Evolutionary conservation across 2,329 filamentous ascomycete species (phyloP), one percentile per base, ranked within the genome.

Genomic region (Cordyceps javanica): DNA sequence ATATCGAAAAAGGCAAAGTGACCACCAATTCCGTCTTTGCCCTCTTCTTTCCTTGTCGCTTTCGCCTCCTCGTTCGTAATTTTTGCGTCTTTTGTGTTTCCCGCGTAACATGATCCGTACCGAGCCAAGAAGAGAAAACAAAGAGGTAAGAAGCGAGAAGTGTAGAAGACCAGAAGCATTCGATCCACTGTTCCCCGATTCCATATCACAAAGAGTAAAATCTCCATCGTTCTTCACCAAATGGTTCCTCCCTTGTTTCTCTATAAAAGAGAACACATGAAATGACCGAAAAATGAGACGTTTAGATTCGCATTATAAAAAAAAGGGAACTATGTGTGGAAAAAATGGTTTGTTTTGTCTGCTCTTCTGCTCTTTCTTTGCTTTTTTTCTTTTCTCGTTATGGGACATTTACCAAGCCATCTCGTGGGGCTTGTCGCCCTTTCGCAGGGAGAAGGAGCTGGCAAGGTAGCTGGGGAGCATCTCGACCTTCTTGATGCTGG

Each of bases 341-440:
- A 46, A 56, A 52, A 58, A 52, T 56, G 34, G 34, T 14, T 44
- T 50, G 44, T 46, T 32, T 53, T 52, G 26, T 49, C 45, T 58
- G 64, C 62, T 62, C 50, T 53, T 61, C 62, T 63, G 63, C 63
- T 62, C 65, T 63, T 60, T 57, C 46, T 44, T 59, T 58, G 44
- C 59, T 61, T 63, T 62, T 52, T 62, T 60, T 63, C 61, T 63
- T 68, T 67, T 66, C 62, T 64, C 66, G 63, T 62, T 62, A 62
- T 61, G 56, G 59, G 48, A 45, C 59, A 59, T 86, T 81, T 97
- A 99, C 87, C 93, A 99, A 82, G 90, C 90, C 94, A 99, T 97
- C 87, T 96, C 90, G 83, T 99, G 94, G 81, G 94, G 94, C 88
- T 93, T 92, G 86, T 99, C 93, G 74, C 94, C 94, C 85, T 92